Evolutionary conservation across 1,284 basidiomycete species (phyloP).

Genomic region (Stygiomarasmius scandens): DNA sequence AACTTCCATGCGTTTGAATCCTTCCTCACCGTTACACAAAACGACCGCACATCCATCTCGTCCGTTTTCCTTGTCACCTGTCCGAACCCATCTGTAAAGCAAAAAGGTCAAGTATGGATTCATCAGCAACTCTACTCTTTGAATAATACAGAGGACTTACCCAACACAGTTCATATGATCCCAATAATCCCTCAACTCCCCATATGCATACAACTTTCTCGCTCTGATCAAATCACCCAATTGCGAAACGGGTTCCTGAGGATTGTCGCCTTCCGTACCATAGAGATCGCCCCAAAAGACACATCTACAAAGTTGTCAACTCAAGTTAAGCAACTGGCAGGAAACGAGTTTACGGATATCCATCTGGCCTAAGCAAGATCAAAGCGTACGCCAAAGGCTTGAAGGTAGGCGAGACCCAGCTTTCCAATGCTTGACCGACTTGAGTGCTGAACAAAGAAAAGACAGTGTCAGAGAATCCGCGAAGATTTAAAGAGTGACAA

Average conservation of each 20-base stretch:
- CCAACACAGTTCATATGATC: slow-evolving; percentile 44
- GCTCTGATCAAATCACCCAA: slow-evolving; percentile 51
- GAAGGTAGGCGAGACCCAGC: slow-evolving; percentile 53
- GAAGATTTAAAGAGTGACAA: not conserved
- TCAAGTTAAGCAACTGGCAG: too few relatives aligned
- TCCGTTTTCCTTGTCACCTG: slow-evolving; percentile 44
- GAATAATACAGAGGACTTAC: slow-evolving; percentile 5
- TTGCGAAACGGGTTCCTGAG: slow-evolving; percentile 43
- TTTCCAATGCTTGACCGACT: slow-evolving; percentile 52
- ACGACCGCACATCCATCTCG: slow-evolving; percentile 48
- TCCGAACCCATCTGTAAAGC: slow-evolving; percentile 47
- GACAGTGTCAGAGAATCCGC: not conserved
- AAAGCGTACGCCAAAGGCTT: slow-evolving; percentile 60
- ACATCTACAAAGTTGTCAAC: slow-evolving; percentile 31
- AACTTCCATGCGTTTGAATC: slow-evolving; percentile 46
- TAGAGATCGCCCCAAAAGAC: slow-evolving; percentile 61
- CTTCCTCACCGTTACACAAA: slow-evolving; percentile 38
- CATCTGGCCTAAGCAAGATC: slow-evolving; percentile 54
- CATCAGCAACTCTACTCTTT: too few relatives aligned
- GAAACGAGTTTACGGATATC: slow-evolving; percentile 48
- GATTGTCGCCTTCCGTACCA: slow-evolving; percentile 48
- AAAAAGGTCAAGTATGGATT: too few relatives aligned
- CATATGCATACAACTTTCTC: slow-evolving; percentile 53
- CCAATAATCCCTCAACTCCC: slow-evolving; percentile 48
- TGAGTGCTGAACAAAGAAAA: slow-evolving; percentile 27